phyloP scores from a whole-genome alignment of 176 grass and related monocot genomes.

The Phoenix dactylifera region DNA sequence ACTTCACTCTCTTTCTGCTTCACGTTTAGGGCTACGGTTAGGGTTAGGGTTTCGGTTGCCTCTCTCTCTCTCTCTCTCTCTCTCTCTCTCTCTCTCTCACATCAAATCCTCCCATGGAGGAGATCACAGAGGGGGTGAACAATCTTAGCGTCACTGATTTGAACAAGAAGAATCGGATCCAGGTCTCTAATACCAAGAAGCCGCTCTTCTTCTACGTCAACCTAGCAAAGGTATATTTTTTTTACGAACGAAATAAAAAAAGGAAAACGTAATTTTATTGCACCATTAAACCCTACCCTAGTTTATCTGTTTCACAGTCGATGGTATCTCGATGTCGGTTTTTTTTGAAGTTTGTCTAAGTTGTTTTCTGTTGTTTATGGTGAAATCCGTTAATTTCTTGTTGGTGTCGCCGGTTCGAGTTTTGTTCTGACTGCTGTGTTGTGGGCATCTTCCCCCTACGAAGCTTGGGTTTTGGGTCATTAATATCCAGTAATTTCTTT shows the following conservation, averaged over 20 bases:
- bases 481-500: constrained; percentile 3
- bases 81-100: no score
- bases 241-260: no score
- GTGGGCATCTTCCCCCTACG: no score
- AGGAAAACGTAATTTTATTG: no score
- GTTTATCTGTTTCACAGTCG: no score
- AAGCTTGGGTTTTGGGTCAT: neutral
- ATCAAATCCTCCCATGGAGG: constrained; percentile 45
- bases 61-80: no score
- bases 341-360: constrained; percentile 12
- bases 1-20: neutral
- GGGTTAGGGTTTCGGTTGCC: constrained; percentile 39
- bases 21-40: neutral
- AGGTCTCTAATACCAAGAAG: constrained; percentile 93
- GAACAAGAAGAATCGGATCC: constrained; percentile 87
- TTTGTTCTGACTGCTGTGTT: no score
- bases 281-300: no score
- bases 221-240: constrained; percentile 52
- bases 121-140: constrained; percentile 69
- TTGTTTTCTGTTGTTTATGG: neutral
- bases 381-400: no score
- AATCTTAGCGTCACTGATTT: constrained; percentile 51
- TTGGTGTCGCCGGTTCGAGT: no score
- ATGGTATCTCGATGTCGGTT: no score
- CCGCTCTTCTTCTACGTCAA: constrained; percentile 42